phyloP scores from a whole-genome alignment of 192 early-diverging fungal species.

The Funneliformis geosporum region DNA sequence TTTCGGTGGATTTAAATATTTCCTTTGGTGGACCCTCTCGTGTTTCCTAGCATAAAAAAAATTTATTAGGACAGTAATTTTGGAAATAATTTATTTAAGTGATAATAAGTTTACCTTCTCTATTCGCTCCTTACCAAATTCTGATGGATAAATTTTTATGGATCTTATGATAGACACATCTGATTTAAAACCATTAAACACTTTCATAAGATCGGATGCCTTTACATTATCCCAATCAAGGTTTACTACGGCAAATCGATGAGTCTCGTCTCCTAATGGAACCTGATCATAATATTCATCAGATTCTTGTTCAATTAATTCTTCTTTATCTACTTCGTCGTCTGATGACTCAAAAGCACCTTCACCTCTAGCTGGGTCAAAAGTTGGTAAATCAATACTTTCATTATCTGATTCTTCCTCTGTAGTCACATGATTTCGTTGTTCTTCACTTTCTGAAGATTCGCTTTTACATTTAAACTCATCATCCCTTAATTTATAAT shows the following conservation, averaged over 20 bases:
- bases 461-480: conserved; percentile 37
- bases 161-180: conserved; percentile 66
- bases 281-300: conserved; percentile 54
- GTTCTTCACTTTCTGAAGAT: not conserved
- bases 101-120: conserved; percentile 19
- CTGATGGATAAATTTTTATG: conserved; percentile 85
- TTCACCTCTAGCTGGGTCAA: conserved; percentile 82
- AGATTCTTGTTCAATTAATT: conserved; percentile 43
- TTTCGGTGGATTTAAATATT: conserved; percentile 55
- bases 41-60: conserved; percentile 50
- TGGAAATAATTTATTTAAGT: not conserved
- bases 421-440: not conserved
- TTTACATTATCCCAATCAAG: conserved; percentile 96
- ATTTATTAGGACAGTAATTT: not conserved
- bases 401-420: conserved; percentile 42
- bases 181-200: conserved; percentile 84
- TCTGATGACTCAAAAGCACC: conserved; percentile 50
- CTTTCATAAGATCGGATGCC: conserved; percentile 80
- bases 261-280: conserved; percentile 61
- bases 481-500: conserved; percentile 70
- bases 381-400: conserved; percentile 26
- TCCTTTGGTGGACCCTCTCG: conserved; percentile 75
- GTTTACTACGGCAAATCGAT: conserved; percentile 84
- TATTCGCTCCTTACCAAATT: conserved; percentile 83
- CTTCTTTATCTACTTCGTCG: conserved; percentile 50